Percentiles rank a stretch among this genome's conserved stretches.
These are phyloP conservation scores for Plasmodium malariae DNA, from an alignment of 169 alveolate genomes.

Conservation along the genomic window DNA sequence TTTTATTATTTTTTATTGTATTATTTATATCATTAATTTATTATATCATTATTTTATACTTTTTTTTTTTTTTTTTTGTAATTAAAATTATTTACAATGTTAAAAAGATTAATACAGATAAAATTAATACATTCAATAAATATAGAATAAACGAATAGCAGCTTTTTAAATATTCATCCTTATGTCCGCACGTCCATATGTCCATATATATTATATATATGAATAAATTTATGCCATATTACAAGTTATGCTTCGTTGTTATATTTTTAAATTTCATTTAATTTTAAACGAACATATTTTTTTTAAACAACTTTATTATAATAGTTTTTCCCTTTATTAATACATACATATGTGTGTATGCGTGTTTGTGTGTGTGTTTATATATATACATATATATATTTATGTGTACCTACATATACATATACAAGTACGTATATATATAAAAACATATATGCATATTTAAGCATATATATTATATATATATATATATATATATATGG, in stretches of 20 bases:
- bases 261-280: background rate
- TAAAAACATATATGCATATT: background rate
- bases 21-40: background rate
- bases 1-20: background rate
- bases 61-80: constrained; percentile 57
- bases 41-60: background rate
- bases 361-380: background rate
- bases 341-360: background rate
- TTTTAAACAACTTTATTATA: background rate
- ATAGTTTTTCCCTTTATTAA: background rate
- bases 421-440: background rate
- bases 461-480: constrained; percentile 5
- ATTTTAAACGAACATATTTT: background rate
- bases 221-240: too few relatives aligned
- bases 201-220: too few relatives aligned
- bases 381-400: background rate
- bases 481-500: background rate
- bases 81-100: constrained; percentile 35
- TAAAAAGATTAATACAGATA: constrained; percentile 3
- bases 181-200: too few relatives aligned
- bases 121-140: background rate
- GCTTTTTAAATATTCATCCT: too few relatives aligned
- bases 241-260: background rate
- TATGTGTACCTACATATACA: background rate
- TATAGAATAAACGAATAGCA: too few relatives aligned